A percentile compares a stretch with the other conserved stretches of the same genome.
These are phyloP conservation scores for Sphagnum contortum DNA, from an alignment of 225 moss, liverwort and hornwort genomes.

Conservation along the genomic window DNA sequence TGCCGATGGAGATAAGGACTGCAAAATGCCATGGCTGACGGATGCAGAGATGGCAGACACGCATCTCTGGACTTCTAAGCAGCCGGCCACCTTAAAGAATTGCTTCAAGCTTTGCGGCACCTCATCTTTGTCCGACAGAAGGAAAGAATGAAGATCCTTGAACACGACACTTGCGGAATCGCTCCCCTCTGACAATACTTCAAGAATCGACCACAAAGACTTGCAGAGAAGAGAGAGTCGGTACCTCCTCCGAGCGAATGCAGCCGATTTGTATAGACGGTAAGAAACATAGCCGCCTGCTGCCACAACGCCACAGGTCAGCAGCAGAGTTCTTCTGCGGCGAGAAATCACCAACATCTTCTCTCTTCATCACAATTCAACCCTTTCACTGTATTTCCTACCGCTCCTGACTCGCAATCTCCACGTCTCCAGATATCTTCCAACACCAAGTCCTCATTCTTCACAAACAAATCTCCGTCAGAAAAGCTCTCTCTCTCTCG, in stretches of 20 bases:
- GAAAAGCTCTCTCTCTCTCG: no score
- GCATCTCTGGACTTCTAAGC: constrained; percentile 51
- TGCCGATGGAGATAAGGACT: constrained; percentile 12
- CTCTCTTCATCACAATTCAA: not conserved
- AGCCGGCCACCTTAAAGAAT: constrained; percentile 58
- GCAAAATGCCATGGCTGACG: constrained; percentile 58
- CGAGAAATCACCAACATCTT: constrained; percentile 47
- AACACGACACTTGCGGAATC: constrained; percentile 43
- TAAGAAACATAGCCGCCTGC: constrained; percentile 76
- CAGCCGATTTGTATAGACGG: constrained; percentile 38
- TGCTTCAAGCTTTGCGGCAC: constrained; percentile 72
- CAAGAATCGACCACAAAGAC: constrained; percentile 64
- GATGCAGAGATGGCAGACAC: constrained; percentile 45
- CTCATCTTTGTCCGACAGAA: constrained; percentile 63
- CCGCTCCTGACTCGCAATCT: no score
- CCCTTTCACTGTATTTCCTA: no score
- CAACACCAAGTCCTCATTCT: no score
- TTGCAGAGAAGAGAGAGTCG: constrained; percentile 55
- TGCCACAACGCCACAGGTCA: constrained; percentile 67
- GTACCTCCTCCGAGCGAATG: constrained; percentile 34
- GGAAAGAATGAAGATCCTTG: constrained; percentile 57
- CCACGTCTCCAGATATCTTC: no score
- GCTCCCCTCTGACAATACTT: constrained; percentile 60
- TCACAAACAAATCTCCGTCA: no score
- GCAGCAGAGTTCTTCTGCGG: constrained; percentile 69